A percentile compares a stretch with the other conserved stretches of the same genome.
Conservation (phyloP, 495 filamentous ascomycete species). For the Talaromyces thailandensis region DNA sequence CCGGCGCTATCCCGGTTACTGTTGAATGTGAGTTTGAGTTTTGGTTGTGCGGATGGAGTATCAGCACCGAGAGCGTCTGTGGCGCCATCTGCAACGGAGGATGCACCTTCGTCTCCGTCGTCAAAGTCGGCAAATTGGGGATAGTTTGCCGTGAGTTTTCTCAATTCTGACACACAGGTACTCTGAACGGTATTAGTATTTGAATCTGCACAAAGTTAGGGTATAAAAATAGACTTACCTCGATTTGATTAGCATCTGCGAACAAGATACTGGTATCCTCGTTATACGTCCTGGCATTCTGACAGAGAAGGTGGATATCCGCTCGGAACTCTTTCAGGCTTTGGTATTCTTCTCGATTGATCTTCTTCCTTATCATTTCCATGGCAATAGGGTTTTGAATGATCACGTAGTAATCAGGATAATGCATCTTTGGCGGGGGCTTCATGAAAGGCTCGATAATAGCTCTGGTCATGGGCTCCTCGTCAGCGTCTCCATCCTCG, state of each 20-base stretch:
- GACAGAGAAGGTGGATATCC: slow-evolving; percentile 76
- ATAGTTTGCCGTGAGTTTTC: slow-evolving; percentile 58
- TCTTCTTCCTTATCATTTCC: slow-evolving; percentile 84
- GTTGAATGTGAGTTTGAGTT: slow-evolving; percentile 52
- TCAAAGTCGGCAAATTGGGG: slow-evolving; percentile 71
- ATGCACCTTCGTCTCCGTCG: slow-evolving; percentile 45
- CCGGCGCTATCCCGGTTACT: slow-evolving; percentile 30
- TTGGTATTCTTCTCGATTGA: slow-evolving; percentile 88
- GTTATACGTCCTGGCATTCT: slow-evolving; percentile 90
- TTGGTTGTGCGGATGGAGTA: slow-evolving; percentile 49
- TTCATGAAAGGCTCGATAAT: slow-evolving; percentile 94
- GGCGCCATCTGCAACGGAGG: slow-evolving; percentile 47
- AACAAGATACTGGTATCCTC: slow-evolving; percentile 88
- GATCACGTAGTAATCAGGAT: slow-evolving; percentile 88
- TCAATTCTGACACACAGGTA: slow-evolving; percentile 58
- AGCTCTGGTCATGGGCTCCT: slow-evolving; percentile 52
- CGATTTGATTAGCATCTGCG: slow-evolving; percentile 85
- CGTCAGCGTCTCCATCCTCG: slow-evolving; percentile 53
- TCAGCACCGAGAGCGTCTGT: slow-evolving; percentile 57
- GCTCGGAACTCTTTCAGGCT: slow-evolving; percentile 68
- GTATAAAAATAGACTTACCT: slow-evolving; percentile 48
- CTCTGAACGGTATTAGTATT: slow-evolving; percentile 38
- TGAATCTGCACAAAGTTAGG: not conserved
- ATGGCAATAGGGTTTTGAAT: slow-evolving; percentile 89
- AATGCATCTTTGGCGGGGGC: slow-evolving; percentile 75